These are phyloP conservation scores for Metschnikowia lachancei DNA, from an alignment of 805 yeast genomes.

Conservation along the genomic window DNA sequence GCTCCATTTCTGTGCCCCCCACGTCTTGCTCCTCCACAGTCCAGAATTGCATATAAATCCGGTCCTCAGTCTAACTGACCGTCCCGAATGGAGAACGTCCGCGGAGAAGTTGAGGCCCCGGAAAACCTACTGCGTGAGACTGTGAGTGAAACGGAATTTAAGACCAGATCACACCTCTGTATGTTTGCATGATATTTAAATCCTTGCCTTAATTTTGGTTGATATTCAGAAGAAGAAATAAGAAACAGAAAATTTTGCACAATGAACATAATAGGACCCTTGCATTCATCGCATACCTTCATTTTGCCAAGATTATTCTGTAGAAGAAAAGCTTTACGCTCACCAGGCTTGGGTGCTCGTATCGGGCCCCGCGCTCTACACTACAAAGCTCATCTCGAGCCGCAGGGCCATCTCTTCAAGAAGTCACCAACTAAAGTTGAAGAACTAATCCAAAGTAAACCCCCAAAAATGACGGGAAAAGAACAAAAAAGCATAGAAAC, in stretches of 20 bases:
- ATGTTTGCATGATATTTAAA: no score
- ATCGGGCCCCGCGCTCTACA: slow-evolving; percentile 5
- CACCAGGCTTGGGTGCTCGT: background rate
- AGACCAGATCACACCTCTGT: no score
- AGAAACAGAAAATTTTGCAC: no score
- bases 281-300: background rate
- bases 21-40: background rate
- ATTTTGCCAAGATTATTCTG: no score
- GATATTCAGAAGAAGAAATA: no score
- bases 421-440: background rate
- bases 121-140: no score
- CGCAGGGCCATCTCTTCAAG: background rate
- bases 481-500: background rate
- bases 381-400: slow-evolving; percentile 1
- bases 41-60: background rate
- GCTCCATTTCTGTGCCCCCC: background rate
- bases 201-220: no score
- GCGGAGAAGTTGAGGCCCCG: no score
- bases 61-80: background rate
- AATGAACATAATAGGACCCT: no score
- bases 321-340: background rate
- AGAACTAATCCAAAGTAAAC: background rate
- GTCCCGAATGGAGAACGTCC: no score
- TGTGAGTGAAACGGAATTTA: no score
- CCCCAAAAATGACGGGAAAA: background rate